phyloP scores from a whole-genome alignment of 164 flowering plant species.

The Magnolia changhungtana region DNA sequence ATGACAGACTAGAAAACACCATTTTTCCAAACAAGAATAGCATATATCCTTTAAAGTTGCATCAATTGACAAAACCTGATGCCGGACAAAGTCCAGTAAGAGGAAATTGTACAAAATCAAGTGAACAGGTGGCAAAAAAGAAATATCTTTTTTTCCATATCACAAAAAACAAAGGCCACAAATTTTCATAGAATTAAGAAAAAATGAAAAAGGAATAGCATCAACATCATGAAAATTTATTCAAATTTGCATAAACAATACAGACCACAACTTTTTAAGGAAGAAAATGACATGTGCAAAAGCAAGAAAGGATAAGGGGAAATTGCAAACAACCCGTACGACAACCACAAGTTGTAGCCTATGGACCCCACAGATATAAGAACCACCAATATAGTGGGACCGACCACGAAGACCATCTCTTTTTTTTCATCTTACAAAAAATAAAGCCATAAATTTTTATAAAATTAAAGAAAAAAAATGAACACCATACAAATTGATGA shows the following conservation, averaged over 20 bases:
- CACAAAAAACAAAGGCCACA: not conserved
- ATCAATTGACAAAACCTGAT: not conserved
- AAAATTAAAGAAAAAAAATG: not conserved
- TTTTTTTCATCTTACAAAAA: not conserved
- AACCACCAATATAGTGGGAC: not conserved
- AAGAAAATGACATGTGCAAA: not conserved
- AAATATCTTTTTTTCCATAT: not conserved
- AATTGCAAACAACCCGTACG: not conserved
- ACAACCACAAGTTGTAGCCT: not conserved
- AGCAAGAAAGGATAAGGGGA: not conserved
- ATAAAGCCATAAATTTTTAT: not conserved
- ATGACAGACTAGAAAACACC: too few species aligned
- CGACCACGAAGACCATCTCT: not conserved
- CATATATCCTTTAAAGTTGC: too few species aligned
- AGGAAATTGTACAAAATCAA: too few species aligned
- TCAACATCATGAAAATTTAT: not conserved
- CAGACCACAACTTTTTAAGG: not conserved
- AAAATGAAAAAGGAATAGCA: not conserved
- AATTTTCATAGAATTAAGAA: too few species aligned
- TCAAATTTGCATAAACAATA: not conserved
- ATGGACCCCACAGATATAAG: not conserved
- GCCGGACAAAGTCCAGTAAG: too few species aligned
- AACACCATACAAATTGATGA: not conserved
- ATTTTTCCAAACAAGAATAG: too few species aligned
- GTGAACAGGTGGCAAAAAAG: too few species aligned